Base-by-base conservation (phyloP, 2,329 filamentous ascomycete genomes). In the Thielaviopsis ethacetica region DNA sequence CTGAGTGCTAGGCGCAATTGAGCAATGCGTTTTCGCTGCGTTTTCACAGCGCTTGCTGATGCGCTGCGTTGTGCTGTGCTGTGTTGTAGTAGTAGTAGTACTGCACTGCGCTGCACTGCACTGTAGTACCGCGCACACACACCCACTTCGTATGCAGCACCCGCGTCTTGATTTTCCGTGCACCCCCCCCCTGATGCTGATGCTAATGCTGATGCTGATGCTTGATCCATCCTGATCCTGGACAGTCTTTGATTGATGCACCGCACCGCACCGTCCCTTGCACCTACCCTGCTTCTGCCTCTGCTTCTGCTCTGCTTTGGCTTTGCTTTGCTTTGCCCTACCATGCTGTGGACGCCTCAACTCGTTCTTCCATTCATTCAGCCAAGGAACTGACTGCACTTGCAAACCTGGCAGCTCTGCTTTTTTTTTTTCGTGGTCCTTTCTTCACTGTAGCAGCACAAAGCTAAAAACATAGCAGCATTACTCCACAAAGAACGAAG, bases 211-310 rank as follows among this genome's bases (percentile, higher is more conserved):
- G 9, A 27, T 27, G 26, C 26, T 27, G 30, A 34, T 53, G 53
- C 53, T 47, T 47, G 21, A 47, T 47, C 53, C 53, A 55, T 55
- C 34, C 53, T 49, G 22, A 54, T 47, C 50, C 57, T 27, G n/a
- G 54, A 30, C 24, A 22, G 26, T 55, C n/a, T 44, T 44, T 44
- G 38, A 44, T 44, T 44, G 38, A 44, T 44, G 38, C 55, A 52
- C 55, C 21, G 27, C 44, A 53, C 49, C 54, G 53, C 51, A 53
- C 41, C 26, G 34, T 56, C 57, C 58, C 53, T 58, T 61, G 50
- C 26, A 56, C 26, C 13, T 49, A 27, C 30, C 57, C 57, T 61
- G 59, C 57, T 55, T 51, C 52, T 24, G 21, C 19, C 27, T 56
- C 22, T 34, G 26, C 38, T 17, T 49, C 50, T 56, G 54, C 47